A percentile compares a stretch with the other conserved stretches of the same genome.
Conservation (phyloP, 192 early-diverging fungal genomes). For the Allomyces javanicus region DNA sequence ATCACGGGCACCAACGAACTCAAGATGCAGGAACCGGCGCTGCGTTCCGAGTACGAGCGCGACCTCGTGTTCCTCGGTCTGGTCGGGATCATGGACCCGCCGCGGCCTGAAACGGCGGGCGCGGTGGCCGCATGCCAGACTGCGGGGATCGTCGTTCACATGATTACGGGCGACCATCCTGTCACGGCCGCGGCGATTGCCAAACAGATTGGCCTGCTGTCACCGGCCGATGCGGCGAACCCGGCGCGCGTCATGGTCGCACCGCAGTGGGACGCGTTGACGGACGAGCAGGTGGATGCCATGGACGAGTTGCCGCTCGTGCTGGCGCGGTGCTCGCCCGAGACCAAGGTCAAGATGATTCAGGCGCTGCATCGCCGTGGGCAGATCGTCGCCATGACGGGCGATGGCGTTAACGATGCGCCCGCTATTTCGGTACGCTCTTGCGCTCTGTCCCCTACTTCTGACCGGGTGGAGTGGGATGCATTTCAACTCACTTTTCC, state of each 20-base stretch:
- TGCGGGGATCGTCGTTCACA: constrained; percentile 83
- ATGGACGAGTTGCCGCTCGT: constrained; percentile 78
- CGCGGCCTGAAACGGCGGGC: constrained; percentile 43
- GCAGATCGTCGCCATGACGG: constrained; percentile 71
- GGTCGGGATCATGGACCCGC: constrained; percentile 85
- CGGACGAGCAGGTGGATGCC: constrained; percentile 62
- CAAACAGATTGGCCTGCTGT: constrained; percentile 63
- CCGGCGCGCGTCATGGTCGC: constrained; percentile 64
- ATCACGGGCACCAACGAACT: constrained; percentile 45
- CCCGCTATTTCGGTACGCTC: constrained; percentile 11
- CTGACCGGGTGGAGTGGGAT: too few relatives aligned
- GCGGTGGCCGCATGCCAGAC: constrained; percentile 55
- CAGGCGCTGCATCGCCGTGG: constrained; percentile 62
- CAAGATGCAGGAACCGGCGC: too few relatives aligned
- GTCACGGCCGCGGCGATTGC: constrained; percentile 83
- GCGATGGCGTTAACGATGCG: constrained; percentile 21
- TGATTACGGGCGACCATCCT: constrained; percentile 91
- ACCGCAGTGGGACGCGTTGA: constrained; percentile 70
- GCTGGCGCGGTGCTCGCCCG: constrained; percentile 87
- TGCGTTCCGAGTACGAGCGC: not conserved
- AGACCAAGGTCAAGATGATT: constrained; percentile 93
- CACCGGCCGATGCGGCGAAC: constrained; percentile 15
- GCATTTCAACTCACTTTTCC: too few relatives aligned
- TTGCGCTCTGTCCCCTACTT: too few relatives aligned
- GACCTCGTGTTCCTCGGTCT: constrained; percentile 47